Evolutionary conservation across 345 rosid genomes (phyloP), one percentile per base, ranked within the genome.

Genomic region (Syzygium aqueum): DNA sequence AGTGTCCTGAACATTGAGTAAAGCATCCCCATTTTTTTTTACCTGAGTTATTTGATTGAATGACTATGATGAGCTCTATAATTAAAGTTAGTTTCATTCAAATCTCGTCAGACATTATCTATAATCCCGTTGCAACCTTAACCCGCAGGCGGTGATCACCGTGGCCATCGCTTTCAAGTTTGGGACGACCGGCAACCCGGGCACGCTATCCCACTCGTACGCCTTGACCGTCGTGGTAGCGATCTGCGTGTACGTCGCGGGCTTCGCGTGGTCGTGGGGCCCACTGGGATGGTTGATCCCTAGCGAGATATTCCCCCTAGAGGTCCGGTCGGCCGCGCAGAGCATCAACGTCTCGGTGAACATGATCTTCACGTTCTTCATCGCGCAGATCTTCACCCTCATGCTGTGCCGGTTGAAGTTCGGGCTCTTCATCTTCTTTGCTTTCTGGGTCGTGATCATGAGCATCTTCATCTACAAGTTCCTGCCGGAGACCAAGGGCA

Each of bases 221-320:
- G 93, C 94, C 8, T 28, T 33, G 23, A 22, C 61, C 23, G 84
- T 94, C 33, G 95, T 93, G 67, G 84, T 63, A 3, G 57, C 86
- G 37, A 92, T 93, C 57, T 94, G 96, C 85, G 77, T 89, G 10
- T 94, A 90, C 53, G 92, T 93, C 33, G 91, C 93, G 1, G 96
- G 91, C 8, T 93, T 90, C 85, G 95, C 97, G 0, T 93, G 95
- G 94, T 94, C 97, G 16, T 94, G 97, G 97, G 96, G 97, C 15
- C 97, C 97, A 5, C 87, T 94, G 15, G 94, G 95, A 8, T 93
- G 95, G 95, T 25, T 94, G 33, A 94, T 94, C 28, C 97, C 95
- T 1, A 94, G 95, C 83, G 97, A 94, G 85, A 94, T 94, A 33
- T 92, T 93, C 85, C 95, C 95, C 43, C 80, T 94, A 49, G 97